Percentiles rank a stretch among this genome's conserved stretches.
Conservation (phyloP, 208 protist genomes). For the Leishmania amazonensis region DNA sequence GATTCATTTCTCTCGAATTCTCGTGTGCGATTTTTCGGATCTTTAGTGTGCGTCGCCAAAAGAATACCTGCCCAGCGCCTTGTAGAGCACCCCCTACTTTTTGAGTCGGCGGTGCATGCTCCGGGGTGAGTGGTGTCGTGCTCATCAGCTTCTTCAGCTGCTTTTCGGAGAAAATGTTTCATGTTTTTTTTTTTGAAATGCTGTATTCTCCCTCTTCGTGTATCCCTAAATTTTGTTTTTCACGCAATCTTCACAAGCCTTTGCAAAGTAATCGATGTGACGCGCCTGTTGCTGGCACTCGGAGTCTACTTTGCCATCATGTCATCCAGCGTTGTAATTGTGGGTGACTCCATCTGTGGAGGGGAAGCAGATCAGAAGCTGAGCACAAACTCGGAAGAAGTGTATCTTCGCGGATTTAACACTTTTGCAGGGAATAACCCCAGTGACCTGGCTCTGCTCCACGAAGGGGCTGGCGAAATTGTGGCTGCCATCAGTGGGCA, state of each 20-base stretch:
- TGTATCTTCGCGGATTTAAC: conserved; percentile 84
- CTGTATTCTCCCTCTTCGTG: neutral
- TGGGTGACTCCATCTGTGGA: conserved; percentile 86
- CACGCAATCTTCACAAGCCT: neutral
- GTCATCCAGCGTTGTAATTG: conserved; percentile 48
- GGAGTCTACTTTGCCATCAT: neutral
- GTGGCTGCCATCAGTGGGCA: conserved; percentile 79
- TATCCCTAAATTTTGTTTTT: neutral
- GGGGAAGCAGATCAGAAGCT: conserved; percentile 39
- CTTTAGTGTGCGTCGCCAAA: neutral
- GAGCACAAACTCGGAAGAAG: conserved; percentile 32
- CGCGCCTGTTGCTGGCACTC: neutral
- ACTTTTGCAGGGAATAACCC: conserved; percentile 68
- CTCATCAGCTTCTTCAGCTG: neutral
- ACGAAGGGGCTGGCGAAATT: conserved; percentile 82
- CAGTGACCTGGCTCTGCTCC: conserved; percentile 41
- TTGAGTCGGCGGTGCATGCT: neutral
- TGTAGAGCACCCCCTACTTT: neutral
- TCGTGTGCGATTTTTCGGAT: neutral
- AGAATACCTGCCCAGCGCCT: neutral
- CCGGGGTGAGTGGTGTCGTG: neutral
- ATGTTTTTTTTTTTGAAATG: neutral
- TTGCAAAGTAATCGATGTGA: neutral
- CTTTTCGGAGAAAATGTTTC: neutral
- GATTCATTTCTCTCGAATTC: too few relatives aligned